Evolutionary conservation across 2,329 filamentous ascomycete species (phyloP), one percentile per base, ranked within the genome.

Genomic region (Colletotrichum agaves): DNA sequence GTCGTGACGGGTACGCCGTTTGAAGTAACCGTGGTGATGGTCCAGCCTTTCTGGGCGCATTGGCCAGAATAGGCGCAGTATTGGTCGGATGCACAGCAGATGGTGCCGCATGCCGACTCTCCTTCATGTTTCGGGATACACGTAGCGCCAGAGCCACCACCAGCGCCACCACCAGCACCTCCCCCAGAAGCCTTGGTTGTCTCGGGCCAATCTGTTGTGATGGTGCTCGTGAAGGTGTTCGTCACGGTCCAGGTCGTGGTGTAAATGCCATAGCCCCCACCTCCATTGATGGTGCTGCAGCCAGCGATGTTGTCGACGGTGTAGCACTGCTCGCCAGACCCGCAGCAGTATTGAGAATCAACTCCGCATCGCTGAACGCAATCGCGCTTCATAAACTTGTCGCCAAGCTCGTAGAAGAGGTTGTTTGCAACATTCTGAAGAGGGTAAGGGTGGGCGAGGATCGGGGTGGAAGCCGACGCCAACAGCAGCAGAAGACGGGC

Each of bases 21-120:
- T 21, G 78, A 80, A 27, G 82, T 84, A 63, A 85, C 77, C 41
- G 84, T 78, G 52, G 81, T 80, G 67, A 76, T 76, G 12, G 55
- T 72, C n/a, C 71, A 73, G 35, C 72, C 74, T 4, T 74, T 79
- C 70, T 82, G 84, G 5, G 81, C 78, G 75, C 91, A 93, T 74
- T 89, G 85, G 59, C 87, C 87, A 1, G 78, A 70, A 64, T 78
- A 81, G 60, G 84, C 85, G 77, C 92, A 94, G 74, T 89, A 91
- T 78, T 93, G 90, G 79, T 86, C 87, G 67, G 81, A 85, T 23
- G 87, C 87, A 78, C 92, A 95, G 83, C 92, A 94, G 66, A 90
- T 89, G 59, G 76, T 75, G 35, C 91, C 91, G 75, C 92, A 94
- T 3, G 87, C 83, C 7, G 84, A 84, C 77, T 92, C 80, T 62